Evolutionary conservation across 352 stramenopile genomes (phyloP), one percentile per base, ranked within the genome.

Genomic region (Phytopythium vexans): DNA sequence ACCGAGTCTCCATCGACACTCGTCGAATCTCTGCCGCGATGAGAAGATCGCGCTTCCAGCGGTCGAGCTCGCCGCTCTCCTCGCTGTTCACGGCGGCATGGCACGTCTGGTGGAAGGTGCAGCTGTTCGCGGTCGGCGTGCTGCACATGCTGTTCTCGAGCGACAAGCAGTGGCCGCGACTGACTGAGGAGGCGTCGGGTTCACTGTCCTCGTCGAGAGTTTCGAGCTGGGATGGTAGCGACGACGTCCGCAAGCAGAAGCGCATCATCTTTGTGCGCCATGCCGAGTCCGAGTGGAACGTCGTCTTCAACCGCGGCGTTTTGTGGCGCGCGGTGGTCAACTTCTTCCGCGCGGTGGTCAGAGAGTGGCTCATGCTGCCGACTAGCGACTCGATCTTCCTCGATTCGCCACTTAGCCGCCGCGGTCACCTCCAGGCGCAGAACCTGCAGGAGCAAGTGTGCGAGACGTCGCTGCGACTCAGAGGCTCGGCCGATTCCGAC

Each of bases 271-370:
- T 95, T 57, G 69, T 95, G 21, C 78, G 86, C n/a, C 86, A 96
- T 43, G 83, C 77, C 34, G 86, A 96, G 66, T 94, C 82, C 41
- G 78, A 92, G 58, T 95, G 86, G 86, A 96, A 96, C 60, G 74
- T 87, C 47, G 66, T 94, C 37, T 96, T 96, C 52, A 96, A 96
- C 54, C 87, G 87, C 41, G 81, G 83, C 36, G 31, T 84, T 3
- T 73, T 70, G 54, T 67, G 71, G 41, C 60, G 63, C 8, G 68
- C 65, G n/a, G 41, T 82, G 6, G 51, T 75, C 46, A 64, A 56
- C 42, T 65, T 95, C 35, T 36, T 86, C 4, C 77, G 70, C 27
- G 71, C 85, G 0, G 55, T 92, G 6, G 60, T 70, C 35, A 68
- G 70, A 16, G 86, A 96, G 61, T 89, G 80, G 67, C 66, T 88